Percentiles rank a stretch among this genome's conserved stretches.
phyloP scores from a whole-genome alignment of 1,139 yeast species.

The Scheffersomyces lignicola region DNA sequence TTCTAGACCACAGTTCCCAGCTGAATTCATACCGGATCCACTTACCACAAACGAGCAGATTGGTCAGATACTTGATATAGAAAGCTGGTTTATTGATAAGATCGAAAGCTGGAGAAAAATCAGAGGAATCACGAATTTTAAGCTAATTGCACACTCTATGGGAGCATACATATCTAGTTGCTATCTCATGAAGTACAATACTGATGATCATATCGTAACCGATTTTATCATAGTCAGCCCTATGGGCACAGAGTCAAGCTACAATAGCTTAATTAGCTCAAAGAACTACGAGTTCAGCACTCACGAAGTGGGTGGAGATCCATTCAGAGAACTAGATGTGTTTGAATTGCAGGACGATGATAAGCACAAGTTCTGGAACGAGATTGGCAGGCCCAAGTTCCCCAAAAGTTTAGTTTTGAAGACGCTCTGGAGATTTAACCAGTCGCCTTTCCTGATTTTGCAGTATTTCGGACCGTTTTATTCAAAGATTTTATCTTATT shows the following conservation, averaged over 20 bases:
- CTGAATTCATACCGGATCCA: constrained; percentile 25
- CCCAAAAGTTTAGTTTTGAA: constrained; percentile 35
- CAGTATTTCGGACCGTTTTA: constrained; percentile 42
- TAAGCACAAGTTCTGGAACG: constrained; percentile 31
- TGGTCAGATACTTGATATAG: constrained; percentile 34
- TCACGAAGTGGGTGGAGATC: constrained; percentile 30
- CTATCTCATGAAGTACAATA: constrained; percentile 40
- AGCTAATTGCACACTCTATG: constrained; percentile 45
- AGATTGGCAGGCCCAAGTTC: constrained; percentile 40
- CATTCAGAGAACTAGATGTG: constrained; percentile 25
- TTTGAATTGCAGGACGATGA: constrained; percentile 17
- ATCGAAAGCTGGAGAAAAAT: constrained; percentile 38
- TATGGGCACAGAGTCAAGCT: constrained; percentile 48
- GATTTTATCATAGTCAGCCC: constrained; percentile 42
- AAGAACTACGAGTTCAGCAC: constrained; percentile 33
- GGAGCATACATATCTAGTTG: constrained; percentile 45
- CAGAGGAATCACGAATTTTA: constrained; percentile 26
- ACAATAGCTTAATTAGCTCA: constrained; percentile 34
- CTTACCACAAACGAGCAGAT: constrained; percentile 23
- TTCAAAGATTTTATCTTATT: constrained; percentile 40
- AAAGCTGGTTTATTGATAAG: constrained; percentile 45
- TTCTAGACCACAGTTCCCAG: constrained; percentile 41
- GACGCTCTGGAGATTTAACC: constrained; percentile 39
- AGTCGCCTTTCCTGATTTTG: constrained; percentile 42
- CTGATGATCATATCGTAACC: constrained; percentile 20